Evolutionary conservation across 495 filamentous ascomycete genomes (phyloP).

Genomic region (Tuber aestivum): DNA sequence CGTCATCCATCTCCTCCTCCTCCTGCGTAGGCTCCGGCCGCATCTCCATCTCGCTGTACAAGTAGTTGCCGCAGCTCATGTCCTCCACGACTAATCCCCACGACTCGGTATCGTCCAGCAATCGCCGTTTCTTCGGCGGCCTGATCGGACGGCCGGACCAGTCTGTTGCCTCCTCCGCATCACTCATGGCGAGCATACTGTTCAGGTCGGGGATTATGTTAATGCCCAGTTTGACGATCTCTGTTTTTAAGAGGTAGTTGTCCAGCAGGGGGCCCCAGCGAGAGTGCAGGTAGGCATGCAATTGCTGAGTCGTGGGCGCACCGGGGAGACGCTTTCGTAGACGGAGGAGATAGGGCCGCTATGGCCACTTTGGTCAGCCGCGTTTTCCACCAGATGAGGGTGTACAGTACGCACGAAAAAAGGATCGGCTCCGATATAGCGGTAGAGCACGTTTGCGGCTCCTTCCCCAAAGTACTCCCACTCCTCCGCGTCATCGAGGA

Average conservation of each 20-base stretch:
- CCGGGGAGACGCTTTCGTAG: constrained; percentile 39
- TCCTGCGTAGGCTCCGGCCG: not conserved
- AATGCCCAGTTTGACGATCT: constrained; percentile 31
- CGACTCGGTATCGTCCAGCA: constrained; percentile 36
- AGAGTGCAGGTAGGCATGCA: constrained; percentile 32
- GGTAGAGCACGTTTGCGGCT: constrained; percentile 61
- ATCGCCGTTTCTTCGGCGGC: constrained; percentile 24
- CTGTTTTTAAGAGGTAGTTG: constrained; percentile 35
- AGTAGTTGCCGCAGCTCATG: constrained; percentile 42
- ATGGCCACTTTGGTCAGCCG: not conserved
- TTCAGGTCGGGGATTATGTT: constrained; percentile 35
- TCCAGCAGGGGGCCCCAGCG: constrained; percentile 37
- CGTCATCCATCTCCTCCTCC: constrained; percentile 23
- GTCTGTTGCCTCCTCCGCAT: constrained; percentile 22
- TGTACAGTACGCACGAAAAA: constrained; percentile 39
- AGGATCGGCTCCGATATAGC: constrained; percentile 46
- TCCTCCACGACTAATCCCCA: constrained; percentile 42
- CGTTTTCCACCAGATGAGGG: not conserved
- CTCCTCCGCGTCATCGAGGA: constrained; percentile 35
- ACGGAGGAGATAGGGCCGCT: constrained; percentile 40
- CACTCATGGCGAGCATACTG: constrained; percentile 16
- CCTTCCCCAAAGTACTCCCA: constrained; percentile 49
- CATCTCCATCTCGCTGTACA: constrained; percentile 23
- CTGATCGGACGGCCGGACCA: constrained; percentile 38
- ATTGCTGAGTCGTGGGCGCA: constrained; percentile 36